These are phyloP conservation scores for Torulaspora franciscae DNA, from an alignment of 805 yeast species.

Conservation along the genomic window DNA sequence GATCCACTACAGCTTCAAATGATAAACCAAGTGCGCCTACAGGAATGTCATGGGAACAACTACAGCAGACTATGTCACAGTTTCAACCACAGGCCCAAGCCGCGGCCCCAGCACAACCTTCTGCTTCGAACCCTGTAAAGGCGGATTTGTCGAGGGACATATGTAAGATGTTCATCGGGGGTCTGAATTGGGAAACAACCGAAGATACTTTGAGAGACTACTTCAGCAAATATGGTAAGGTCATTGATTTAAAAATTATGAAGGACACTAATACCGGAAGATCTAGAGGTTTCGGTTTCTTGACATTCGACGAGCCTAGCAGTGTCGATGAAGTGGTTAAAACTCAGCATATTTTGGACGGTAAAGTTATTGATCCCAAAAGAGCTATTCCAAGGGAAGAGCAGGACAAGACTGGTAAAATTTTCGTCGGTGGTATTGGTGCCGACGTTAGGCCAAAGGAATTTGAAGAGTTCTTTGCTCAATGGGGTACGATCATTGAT, in stretches of 20 bases:
- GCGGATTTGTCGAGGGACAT: constrained; percentile 63
- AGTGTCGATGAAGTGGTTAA: constrained; percentile 83
- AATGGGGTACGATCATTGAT: constrained; percentile 87
- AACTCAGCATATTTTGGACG: constrained; percentile 85
- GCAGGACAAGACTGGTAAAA: constrained; percentile 94
- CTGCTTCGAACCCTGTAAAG: constrained; percentile 30
- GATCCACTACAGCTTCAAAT: constrained; percentile 7
- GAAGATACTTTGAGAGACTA: constrained; percentile 80
- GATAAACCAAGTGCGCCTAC: constrained; percentile 11
- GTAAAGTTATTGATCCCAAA: constrained; percentile 94
- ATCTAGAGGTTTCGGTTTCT: constrained; percentile 92
- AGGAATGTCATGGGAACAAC: constrained; percentile 32
- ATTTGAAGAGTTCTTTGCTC: constrained; percentile 77
- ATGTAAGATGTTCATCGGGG: constrained; percentile 94
- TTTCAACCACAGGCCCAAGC: constrained; percentile 31
- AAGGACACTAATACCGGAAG: constrained; percentile 81
- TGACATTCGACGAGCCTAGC: constrained; percentile 75
- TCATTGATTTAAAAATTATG: constrained; percentile 86
- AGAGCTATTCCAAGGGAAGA: constrained; percentile 97
- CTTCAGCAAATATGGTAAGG: constrained; percentile 84
- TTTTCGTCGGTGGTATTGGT: constrained; percentile 95
- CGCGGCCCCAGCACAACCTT: constrained; percentile 21
- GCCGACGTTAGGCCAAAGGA: constrained; percentile 90
- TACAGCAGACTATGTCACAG: constrained; percentile 35
- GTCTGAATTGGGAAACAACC: constrained; percentile 95